Evolutionary conservation across 1,284 basidiomycete genomes (phyloP).

Genomic region (Boletellus deceptivus): DNA sequence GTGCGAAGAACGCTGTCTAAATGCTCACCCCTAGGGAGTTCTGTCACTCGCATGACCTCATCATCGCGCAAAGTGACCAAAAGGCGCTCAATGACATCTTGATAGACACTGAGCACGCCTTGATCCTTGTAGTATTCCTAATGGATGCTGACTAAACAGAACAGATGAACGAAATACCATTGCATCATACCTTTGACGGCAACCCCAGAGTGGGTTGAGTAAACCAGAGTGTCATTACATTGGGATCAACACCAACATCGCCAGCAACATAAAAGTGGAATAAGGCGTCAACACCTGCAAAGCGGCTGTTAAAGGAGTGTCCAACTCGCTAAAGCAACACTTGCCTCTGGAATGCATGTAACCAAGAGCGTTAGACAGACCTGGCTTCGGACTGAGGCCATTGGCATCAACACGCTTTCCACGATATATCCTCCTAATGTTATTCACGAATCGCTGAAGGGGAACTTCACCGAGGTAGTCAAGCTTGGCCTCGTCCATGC

Average conservation of each 20-base stretch:
- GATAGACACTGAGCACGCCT: constrained; percentile 68
- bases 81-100: constrained; percentile 66
- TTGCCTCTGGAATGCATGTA: constrained; percentile 84
- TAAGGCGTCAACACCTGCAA: constrained; percentile 69
- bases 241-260: constrained; percentile 87
- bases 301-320: constrained; percentile 2
- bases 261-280: constrained; percentile 84
- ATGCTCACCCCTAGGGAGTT: constrained; percentile 5
- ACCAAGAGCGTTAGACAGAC: constrained; percentile 78
- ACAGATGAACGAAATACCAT: neutral
- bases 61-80: constrained; percentile 62
- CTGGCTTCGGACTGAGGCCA: constrained; percentile 36
- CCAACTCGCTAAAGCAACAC: constrained; percentile 11
- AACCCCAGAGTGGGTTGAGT: constrained; percentile 83
- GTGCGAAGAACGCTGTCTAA: constrained; percentile 22
- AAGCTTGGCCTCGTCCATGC: constrained; percentile 71
- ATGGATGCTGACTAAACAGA: constrained; percentile 5
- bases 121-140: constrained; percentile 91
- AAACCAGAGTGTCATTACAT: constrained; percentile 84
- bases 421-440: constrained; percentile 55
- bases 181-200: constrained; percentile 70
- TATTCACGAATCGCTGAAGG: constrained; percentile 57
- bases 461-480: constrained; percentile 65
- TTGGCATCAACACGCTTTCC: constrained; percentile 45
- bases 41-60: constrained; percentile 18